Evolutionary conservation across 2,329 filamentous ascomycete genomes (phyloP).

Genomic region (Rasamsonia emersonii): DNA sequence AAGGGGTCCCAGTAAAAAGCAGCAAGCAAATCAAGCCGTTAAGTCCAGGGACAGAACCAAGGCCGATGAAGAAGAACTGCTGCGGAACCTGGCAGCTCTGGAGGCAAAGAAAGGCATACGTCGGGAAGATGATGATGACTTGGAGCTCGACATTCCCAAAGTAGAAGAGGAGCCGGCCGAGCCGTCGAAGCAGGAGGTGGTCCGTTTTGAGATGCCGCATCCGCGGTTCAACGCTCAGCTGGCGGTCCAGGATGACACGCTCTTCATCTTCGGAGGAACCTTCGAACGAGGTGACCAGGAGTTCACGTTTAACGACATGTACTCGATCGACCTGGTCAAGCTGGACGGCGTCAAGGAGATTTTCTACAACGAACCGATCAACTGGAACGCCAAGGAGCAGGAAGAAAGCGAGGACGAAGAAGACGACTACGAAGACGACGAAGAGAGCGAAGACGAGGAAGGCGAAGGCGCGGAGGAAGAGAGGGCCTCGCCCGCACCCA

Average conservation of each 20-base stretch:
- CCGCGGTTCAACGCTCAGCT: constrained; percentile 84
- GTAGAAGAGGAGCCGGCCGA: constrained; percentile 45
- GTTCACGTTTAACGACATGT: constrained; percentile 92
- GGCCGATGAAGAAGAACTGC: constrained; percentile 83
- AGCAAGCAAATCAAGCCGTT: constrained; percentile 31
- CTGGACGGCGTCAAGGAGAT: constrained; percentile 89
- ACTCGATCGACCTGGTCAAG: constrained; percentile 87
- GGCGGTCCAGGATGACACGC: constrained; percentile 80
- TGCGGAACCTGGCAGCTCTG: constrained; percentile 77
- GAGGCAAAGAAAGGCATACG: constrained; percentile 63
- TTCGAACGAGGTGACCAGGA: constrained; percentile 93
- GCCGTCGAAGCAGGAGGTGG: constrained; percentile 50
- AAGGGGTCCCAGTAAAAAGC: constrained; percentile 57
- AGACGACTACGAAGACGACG: constrained; percentile 32
- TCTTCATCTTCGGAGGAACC: constrained; percentile 92
- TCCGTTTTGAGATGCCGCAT: constrained; percentile 78
- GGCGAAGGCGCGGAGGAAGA: constrained; percentile 37
- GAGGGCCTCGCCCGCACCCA: constrained; percentile 29
- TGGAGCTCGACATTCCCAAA: constrained; percentile 35
- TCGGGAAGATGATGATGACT: constrained; percentile 37
- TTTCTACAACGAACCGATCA: constrained; percentile 74
- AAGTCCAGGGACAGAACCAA: constrained; percentile 62
- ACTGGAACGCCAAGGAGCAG: constrained; percentile 64
- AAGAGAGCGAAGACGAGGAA: constrained; percentile 34
- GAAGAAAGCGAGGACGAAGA: constrained; percentile 48